A percentile compares a stretch with the other conserved stretches of the same genome.
Evolutionary conservation across 306 rosid genomes (phyloP).

Genomic region (Inga oerstediana): DNA sequence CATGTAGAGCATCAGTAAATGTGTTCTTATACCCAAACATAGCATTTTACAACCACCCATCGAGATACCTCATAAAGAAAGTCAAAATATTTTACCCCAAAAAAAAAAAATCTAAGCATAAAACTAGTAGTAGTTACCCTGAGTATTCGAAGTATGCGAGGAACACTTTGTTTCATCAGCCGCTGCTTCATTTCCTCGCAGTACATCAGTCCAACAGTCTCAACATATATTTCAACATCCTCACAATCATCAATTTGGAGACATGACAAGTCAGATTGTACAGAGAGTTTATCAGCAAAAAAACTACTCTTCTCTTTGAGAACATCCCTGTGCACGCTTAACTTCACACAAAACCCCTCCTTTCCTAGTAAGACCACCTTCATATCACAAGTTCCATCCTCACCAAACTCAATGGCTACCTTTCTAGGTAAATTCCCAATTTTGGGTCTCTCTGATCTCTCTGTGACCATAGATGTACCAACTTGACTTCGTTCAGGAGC

Average conservation of each 20-base stretch:
- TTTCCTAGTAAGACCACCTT: conserved; percentile 81
- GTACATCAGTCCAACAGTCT: conserved; percentile 90
- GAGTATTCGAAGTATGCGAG: conserved; percentile 85
- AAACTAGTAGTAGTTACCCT: conserved; percentile 52
- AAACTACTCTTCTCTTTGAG: conserved; percentile 65
- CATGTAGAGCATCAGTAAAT: not conserved
- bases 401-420: conserved; percentile 97
- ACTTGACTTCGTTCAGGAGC: conserved; percentile 52
- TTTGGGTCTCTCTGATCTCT: conserved; percentile 69
- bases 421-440: conserved; percentile 81
- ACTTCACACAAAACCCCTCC: conserved; percentile 92
- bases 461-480: conserved; percentile 52
- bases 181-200: conserved; percentile 94
- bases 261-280: conserved; percentile 47
- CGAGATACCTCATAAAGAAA: not conserved
- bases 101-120: not conserved
- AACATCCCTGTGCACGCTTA: conserved; percentile 81
- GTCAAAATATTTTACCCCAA: not conserved
- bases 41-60: not conserved
- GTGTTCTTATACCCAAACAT: not conserved
- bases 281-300: conserved; percentile 69
- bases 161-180: conserved; percentile 83
- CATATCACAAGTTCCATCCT: conserved; percentile 87
- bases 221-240: conserved; percentile 92
- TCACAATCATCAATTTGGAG: conserved; percentile 85